These are phyloP conservation scores for Purpureocillium takamizusanense DNA, from an alignment of 2,329 filamentous ascomycete genomes.

Conservation along the genomic window DNA sequence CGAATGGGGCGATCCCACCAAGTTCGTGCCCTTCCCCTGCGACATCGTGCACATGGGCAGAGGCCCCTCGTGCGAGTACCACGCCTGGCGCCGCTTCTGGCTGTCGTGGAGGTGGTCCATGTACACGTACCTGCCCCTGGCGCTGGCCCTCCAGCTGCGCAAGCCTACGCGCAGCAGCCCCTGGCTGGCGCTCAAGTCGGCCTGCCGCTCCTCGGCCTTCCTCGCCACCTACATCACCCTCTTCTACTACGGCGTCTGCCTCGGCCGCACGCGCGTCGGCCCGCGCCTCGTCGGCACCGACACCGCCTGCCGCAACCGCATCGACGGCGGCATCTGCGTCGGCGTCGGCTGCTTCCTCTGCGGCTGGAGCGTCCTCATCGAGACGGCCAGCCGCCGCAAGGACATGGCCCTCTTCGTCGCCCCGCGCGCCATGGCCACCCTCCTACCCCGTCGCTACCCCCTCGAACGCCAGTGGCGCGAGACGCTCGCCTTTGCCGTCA, in stretches of 20 bases:
- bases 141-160: constrained; percentile 52
- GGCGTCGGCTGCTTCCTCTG: constrained; percentile 64
- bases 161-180: constrained; percentile 35
- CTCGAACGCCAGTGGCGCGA: constrained; percentile 58
- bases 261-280: constrained; percentile 64
- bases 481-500: constrained; percentile 55
- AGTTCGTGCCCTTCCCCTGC: constrained; percentile 67
- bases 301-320: constrained; percentile 33
- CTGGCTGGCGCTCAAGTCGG: constrained; percentile 47
- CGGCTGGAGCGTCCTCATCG: constrained; percentile 73
- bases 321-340: constrained; percentile 60
- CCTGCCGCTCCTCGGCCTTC: constrained; percentile 65
- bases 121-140: constrained; percentile 68
- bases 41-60: constrained; percentile 76
- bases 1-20: constrained; percentile 64
- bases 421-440: constrained; percentile 65
- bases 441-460: constrained; percentile 62
- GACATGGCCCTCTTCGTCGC: constrained; percentile 76
- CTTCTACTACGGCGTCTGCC: constrained; percentile 81
- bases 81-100: constrained; percentile 59
- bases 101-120: constrained; percentile 67
- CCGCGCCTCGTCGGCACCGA: constrained; percentile 56
- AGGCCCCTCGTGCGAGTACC: constrained; percentile 64
- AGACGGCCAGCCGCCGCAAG: constrained; percentile 54
- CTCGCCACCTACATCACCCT: constrained; percentile 67